A percentile compares a stretch with the other conserved stretches of the same genome.
phyloP scores from a whole-genome alignment of 108 stramenopile species.

The Cyclotella sp. region DNA sequence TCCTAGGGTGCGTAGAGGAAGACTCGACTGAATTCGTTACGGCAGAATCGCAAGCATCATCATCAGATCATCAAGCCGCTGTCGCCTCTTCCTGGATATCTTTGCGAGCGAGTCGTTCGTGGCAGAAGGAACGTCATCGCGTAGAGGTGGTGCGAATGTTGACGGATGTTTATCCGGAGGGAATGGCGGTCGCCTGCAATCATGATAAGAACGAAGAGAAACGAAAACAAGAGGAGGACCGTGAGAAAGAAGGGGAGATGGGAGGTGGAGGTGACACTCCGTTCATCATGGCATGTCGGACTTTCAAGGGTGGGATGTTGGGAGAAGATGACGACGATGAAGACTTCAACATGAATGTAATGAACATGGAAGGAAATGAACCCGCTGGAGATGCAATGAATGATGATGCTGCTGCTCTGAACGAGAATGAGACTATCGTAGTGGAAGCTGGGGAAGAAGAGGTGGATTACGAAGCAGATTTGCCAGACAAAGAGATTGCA shows the following conservation, averaged over 20 bases:
- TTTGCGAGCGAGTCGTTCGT: conserved; percentile 11
- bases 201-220: background rate
- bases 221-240: too few relatives aligned
- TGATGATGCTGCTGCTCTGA: background rate
- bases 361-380: background rate
- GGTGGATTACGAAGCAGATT: conserved; percentile 8
- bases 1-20: conserved; percentile 20
- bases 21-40: conserved; percentile 13
- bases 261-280: conserved; percentile 30
- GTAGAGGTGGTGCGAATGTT: conserved; percentile 11
- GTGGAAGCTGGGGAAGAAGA: conserved; percentile 10
- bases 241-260: background rate
- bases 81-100: background rate
- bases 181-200: conserved; percentile 6
- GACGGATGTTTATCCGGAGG: background rate
- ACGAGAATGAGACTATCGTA: background rate
- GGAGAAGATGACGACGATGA: conserved; percentile 14
- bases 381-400: background rate
- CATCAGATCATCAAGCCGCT: background rate
- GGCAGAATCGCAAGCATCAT: background rate
- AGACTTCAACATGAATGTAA: conserved; percentile 1
- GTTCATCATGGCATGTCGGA: conserved; percentile 17
- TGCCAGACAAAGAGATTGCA: background rate
- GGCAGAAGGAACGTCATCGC: conserved; percentile 19
- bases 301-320: conserved; percentile 13